Evolutionary conservation across 306 rosid genomes (phyloP).

Genomic region (Quercus engelmannii): DNA sequence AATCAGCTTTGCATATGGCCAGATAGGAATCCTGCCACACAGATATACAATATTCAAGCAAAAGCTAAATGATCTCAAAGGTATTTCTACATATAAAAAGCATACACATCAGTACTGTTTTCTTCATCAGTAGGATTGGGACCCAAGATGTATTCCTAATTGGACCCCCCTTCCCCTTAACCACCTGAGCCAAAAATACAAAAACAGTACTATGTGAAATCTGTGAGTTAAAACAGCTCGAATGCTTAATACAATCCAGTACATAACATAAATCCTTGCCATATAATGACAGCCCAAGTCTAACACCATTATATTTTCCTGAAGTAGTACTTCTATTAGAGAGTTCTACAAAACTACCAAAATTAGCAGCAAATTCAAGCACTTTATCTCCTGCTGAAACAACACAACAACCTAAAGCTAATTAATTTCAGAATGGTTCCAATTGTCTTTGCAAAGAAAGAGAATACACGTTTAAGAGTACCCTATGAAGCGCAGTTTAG

Average conservation of each 20-base stretch:
- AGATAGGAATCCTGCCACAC: conserved; percentile 78
- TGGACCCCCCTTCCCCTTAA: background rate
- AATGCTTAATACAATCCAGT: background rate
- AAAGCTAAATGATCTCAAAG: conserved; percentile 2
- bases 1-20: conserved; percentile 93
- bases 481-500: background rate
- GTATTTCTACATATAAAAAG: background rate
- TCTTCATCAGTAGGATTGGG: background rate
- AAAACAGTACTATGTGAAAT: background rate
- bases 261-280: background rate
- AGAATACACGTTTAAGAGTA: background rate
- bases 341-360: background rate
- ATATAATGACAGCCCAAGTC: background rate
- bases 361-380: background rate
- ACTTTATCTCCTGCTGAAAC: background rate
- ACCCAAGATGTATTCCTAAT: background rate
- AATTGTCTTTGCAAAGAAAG: background rate
- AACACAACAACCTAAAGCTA: background rate
- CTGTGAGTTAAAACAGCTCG: background rate
- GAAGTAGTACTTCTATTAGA: background rate
- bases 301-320: background rate
- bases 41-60: conserved; percentile 9
- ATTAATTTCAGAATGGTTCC: background rate
- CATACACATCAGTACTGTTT: background rate
- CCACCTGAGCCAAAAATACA: background rate